Conservation (phyloP, 2,329 filamentous ascomycete species). For the Exophiala aquamarina region DNA sequence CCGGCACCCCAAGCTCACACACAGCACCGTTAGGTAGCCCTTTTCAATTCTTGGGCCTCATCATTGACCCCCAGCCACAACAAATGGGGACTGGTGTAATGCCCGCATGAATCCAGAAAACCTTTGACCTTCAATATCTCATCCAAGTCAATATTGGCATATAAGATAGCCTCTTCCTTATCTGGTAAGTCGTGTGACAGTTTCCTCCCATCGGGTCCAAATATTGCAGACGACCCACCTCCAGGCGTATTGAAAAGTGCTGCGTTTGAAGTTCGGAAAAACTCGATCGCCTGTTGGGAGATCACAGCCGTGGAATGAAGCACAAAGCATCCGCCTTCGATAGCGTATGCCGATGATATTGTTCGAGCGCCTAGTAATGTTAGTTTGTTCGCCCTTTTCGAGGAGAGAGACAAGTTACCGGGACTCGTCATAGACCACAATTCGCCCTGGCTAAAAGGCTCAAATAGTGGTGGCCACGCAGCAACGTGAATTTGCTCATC, state of each 20-base stretch:
- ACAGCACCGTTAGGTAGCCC: too few species aligned
- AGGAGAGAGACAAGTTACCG: neutral
- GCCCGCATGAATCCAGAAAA: neutral
- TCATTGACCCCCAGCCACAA: conserved; percentile 25
- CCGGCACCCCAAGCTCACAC: too few species aligned
- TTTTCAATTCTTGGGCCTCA: too few species aligned
- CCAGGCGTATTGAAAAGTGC: conserved; percentile 18
- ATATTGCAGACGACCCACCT: conserved; percentile 52
- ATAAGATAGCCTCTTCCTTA: conserved; percentile 50
- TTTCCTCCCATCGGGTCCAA: conserved; percentile 53
- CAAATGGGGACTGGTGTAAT: neutral
- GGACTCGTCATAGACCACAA: neutral
- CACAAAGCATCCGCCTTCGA: conserved; percentile 46
- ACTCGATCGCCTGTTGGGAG: conserved; percentile 44
- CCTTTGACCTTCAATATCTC: neutral
- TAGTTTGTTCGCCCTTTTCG: neutral
- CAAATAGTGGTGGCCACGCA: neutral
- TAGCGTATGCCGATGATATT: conserved; percentile 41
- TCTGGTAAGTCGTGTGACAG: conserved; percentile 41
- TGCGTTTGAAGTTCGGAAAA: conserved; percentile 42
- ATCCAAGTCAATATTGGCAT: conserved; percentile 51
- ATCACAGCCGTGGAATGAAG: conserved; percentile 42
- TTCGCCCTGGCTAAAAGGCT: neutral
- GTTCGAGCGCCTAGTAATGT: neutral
- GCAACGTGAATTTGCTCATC: conserved; percentile 3